phyloP scores from a whole-genome alignment of 495 filamentous ascomycete genomes.

The Aspergillus nidulans region DNA sequence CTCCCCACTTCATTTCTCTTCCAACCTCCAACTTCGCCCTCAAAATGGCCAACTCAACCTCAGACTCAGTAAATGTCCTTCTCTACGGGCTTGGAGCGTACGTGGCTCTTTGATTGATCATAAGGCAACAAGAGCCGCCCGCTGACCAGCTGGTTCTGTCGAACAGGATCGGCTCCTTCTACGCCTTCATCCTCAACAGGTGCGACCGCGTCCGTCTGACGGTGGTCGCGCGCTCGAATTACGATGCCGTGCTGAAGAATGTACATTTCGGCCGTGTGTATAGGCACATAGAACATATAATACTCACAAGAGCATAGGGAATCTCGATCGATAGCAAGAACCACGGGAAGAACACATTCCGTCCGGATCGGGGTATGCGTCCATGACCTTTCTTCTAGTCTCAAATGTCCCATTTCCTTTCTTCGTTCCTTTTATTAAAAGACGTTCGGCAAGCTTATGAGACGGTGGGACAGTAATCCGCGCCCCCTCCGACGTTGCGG shows the following conservation, averaged over 20 bases:
- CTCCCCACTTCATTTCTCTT: background rate
- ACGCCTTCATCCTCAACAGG: conserved; percentile 43
- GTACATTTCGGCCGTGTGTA: too few relatives aligned
- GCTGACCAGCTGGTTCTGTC: background rate
- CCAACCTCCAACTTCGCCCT: background rate
- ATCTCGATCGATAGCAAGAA: conserved; percentile 43
- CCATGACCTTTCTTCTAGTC: background rate
- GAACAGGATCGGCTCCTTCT: conserved; percentile 38
- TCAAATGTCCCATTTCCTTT: background rate
- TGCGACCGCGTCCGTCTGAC: conserved; percentile 40
- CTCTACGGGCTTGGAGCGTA: conserved; percentile 12
- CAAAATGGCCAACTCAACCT: background rate
- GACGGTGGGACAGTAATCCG: conserved; percentile 46
- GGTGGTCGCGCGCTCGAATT: conserved; percentile 51
- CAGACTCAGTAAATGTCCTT: background rate
- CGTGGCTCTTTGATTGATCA: too few relatives aligned
- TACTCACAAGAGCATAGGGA: too few relatives aligned
- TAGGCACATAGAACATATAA: too few relatives aligned
- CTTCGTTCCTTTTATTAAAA: background rate
- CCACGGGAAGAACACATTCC: conserved; percentile 43
- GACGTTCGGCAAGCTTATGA: too few relatives aligned
- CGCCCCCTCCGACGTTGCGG: conserved; percentile 32
- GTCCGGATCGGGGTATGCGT: conserved; percentile 33
- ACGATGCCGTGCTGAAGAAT: conserved; percentile 40
- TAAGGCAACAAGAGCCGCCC: too few relatives aligned